Evolutionary conservation across 1,139 yeast genomes (phyloP).

Genomic region (Candida glucosophila): DNA sequence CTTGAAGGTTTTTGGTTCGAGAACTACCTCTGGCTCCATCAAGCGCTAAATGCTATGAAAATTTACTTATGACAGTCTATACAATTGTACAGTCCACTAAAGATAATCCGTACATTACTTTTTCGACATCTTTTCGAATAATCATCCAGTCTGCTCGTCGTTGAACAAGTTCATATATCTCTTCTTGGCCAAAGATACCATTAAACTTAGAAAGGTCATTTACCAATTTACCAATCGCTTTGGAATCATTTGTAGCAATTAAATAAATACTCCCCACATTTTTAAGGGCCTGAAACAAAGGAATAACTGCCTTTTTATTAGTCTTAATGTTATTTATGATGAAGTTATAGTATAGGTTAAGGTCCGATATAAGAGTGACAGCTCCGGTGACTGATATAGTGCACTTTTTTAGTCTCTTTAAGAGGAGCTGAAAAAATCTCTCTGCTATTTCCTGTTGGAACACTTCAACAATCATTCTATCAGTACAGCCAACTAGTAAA

Average conservation of each 20-base stretch:
- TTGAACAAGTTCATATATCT: constrained; percentile 84
- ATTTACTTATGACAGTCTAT: constrained; percentile 1
- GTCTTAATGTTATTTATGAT: constrained; percentile 47
- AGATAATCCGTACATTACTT: constrained; percentile 89
- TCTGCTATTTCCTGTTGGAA: constrained; percentile 93
- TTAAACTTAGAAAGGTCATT: constrained; percentile 80
- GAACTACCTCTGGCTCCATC: too few relatives aligned
- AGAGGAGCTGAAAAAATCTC: constrained; percentile 68
- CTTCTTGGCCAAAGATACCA: constrained; percentile 88
- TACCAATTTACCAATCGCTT: constrained; percentile 75
- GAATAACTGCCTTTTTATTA: constrained; percentile 59
- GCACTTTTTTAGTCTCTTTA: constrained; percentile 61
- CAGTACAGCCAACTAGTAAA: constrained; percentile 75
- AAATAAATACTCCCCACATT: constrained; percentile 77
- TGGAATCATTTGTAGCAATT: constrained; percentile 69
- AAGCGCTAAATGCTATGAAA: too few relatives aligned
- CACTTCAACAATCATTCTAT: constrained; percentile 79
- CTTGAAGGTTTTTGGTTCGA: too few relatives aligned
- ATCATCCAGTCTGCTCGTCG: constrained; percentile 79
- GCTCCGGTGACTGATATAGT: constrained; percentile 79
- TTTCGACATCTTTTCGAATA: constrained; percentile 76
- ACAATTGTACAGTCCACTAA: constrained; percentile 48
- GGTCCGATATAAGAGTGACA: constrained; percentile 61
- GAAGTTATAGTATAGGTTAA: constrained; percentile 71
- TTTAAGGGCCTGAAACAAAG: constrained; percentile 73